Evolutionary conservation across 495 filamentous ascomycete genomes (phyloP).

Genomic region (Aspergillus cristatus): DNA sequence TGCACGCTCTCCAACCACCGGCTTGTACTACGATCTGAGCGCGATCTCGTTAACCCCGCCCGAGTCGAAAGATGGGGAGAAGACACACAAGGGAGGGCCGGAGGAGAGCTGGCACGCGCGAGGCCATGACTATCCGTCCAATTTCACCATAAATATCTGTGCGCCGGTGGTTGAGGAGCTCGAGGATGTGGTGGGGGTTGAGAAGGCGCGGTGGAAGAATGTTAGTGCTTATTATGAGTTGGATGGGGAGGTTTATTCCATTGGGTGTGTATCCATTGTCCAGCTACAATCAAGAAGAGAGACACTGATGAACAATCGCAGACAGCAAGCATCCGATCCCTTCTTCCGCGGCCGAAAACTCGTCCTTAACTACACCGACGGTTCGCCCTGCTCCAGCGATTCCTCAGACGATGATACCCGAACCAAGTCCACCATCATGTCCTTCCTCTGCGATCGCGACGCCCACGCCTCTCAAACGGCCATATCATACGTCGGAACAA

Average conservation of each 20-base stretch:
- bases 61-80: slow-evolving; percentile 43
- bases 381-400: slow-evolving; percentile 61
- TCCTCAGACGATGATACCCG: slow-evolving; percentile 32
- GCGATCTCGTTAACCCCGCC: slow-evolving; percentile 55
- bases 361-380: slow-evolving; percentile 82
- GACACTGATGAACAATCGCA: slow-evolving; percentile 21
- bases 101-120: slow-evolving; percentile 71
- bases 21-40: slow-evolving; percentile 84
- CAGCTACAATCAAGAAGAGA: background rate
- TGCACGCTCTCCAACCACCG: slow-evolving; percentile 59
- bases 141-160: slow-evolving; percentile 96
- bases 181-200: slow-evolving; percentile 60
- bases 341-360: slow-evolving; percentile 83
- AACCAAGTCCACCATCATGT: slow-evolving; percentile 81
- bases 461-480: slow-evolving; percentile 48
- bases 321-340: slow-evolving; percentile 57
- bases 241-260: slow-evolving; percentile 65
- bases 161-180: slow-evolving; percentile 70
- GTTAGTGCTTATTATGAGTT: slow-evolving; percentile 83
- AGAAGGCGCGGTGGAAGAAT: slow-evolving; percentile 58
- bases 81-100: slow-evolving; percentile 48
- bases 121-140: slow-evolving; percentile 77
- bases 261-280: slow-evolving; percentile 53
- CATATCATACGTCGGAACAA: slow-evolving; percentile 71
- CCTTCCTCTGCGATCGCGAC: slow-evolving; percentile 85